Percentiles rank a stretch among this genome's conserved stretches.
Conservation (phyloP, 176 grass and related monocot species). For the Olyra latifolia region DNA sequence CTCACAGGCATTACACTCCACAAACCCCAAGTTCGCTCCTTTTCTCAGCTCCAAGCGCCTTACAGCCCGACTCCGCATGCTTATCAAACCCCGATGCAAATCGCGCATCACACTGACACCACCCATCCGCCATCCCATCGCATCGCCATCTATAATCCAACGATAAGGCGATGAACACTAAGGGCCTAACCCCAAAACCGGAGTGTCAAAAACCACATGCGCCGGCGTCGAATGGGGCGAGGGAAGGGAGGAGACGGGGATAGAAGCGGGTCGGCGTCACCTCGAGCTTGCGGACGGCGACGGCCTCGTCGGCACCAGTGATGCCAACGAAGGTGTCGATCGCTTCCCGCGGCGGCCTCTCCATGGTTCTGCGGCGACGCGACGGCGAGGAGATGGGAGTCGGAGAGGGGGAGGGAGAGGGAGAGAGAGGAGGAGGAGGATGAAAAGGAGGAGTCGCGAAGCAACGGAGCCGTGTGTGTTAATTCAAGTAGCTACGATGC, state of each 20-base stretch:
- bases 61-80: neutral
- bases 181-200: neutral
- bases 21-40: neutral
- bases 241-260: neutral
- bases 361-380: slow-evolving; percentile 45
- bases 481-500: slow-evolving; percentile 22
- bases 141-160: slow-evolving; percentile 7
- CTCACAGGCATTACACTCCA: slow-evolving; percentile 15
- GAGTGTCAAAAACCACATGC: neutral
- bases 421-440: neutral
- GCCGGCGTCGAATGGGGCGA: neutral
- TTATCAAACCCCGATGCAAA: neutral
- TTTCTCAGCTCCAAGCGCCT: slow-evolving; percentile 15
- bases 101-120: neutral
- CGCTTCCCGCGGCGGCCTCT: slow-evolving; percentile 57
- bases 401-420: neutral
- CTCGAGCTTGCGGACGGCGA: slow-evolving; percentile 80
- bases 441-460: slow-evolving; percentile 37
- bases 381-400: slow-evolving; percentile 22
- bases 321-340: slow-evolving; percentile 88
- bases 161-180: slow-evolving; percentile 30
- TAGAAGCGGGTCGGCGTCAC: slow-evolving; percentile 33
- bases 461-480: slow-evolving; percentile 23
- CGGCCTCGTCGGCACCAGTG: slow-evolving; percentile 63
- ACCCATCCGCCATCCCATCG: neutral